These are phyloP conservation scores for Benincasa hispida DNA, from an alignment of 306 rosid genomes.

Conservation along the genomic window DNA sequence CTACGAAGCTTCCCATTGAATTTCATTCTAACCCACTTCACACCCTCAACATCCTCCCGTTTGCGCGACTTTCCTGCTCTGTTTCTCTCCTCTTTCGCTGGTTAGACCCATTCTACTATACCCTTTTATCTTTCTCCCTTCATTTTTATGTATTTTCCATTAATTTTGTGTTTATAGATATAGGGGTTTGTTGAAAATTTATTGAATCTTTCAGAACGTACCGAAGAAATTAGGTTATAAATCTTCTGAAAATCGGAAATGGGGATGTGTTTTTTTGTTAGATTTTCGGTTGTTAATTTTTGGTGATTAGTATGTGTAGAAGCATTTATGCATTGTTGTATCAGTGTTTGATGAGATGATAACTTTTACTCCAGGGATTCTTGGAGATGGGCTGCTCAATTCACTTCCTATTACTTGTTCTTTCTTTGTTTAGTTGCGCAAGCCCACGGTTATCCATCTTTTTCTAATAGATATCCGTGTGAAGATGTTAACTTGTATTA, in stretches of 20 bases:
- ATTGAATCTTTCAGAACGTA: background rate
- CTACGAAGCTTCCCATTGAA: background rate
- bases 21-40: background rate
- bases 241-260: background rate
- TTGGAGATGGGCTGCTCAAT: slow-evolving; percentile 38
- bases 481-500: slow-evolving; percentile 40
- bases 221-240: background rate
- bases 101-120: background rate
- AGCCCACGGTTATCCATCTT: slow-evolving; percentile 27
- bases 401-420: slow-evolving; percentile 39
- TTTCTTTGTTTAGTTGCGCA: slow-evolving; percentile 31
- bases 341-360: background rate
- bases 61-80: background rate
- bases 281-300: background rate
- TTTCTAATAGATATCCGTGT: slow-evolving; percentile 31
- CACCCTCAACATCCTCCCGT: background rate
- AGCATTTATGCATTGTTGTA: background rate
- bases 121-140: background rate
- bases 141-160: background rate
- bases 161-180: background rate
- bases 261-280: background rate
- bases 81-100: background rate
- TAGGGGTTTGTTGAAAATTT: background rate
- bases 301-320: background rate
- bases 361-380: slow-evolving; percentile 14